Percentiles rank a stretch among this genome's conserved stretches.
phyloP scores from a whole-genome alignment of 306 rosid genomes.

The Ormosia semicastrata region DNA sequence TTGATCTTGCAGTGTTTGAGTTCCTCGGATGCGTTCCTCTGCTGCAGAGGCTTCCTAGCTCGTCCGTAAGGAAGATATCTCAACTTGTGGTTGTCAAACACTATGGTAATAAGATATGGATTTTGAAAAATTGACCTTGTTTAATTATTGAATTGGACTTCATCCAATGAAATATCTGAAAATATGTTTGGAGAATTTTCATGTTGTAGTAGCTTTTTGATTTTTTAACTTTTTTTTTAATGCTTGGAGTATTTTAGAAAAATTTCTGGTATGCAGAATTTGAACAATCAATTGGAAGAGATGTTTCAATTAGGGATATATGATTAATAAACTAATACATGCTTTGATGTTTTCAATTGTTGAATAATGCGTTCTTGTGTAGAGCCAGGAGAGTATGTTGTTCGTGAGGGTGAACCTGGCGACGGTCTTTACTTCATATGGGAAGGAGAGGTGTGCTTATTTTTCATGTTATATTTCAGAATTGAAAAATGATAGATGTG shows the following conservation, averaged over 20 bases:
- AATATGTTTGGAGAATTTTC: not conserved
- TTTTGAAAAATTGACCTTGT: not conserved
- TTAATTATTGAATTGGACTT: not conserved
- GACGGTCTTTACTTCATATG: constrained; percentile 85
- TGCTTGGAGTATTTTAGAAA: not conserved
- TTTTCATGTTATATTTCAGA: constrained; percentile 10
- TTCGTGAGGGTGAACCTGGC: constrained; percentile 75
- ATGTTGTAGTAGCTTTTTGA: not conserved
- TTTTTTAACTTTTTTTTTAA: not conserved
- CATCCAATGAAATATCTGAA: not conserved
- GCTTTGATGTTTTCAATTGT: not conserved
- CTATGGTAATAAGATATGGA: constrained; percentile 44
- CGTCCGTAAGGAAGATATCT: constrained; percentile 66
- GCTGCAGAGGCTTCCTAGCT: constrained; percentile 78
- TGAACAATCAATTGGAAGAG: not conserved
- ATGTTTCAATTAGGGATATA: not conserved
- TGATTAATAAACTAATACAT: not conserved
- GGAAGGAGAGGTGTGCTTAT: constrained; percentile 84
- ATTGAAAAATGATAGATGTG: not conserved
- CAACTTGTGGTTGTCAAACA: constrained; percentile 51
- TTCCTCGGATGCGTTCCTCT: constrained; percentile 78
- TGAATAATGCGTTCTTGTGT: constrained; percentile 22
- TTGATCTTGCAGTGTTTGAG: constrained; percentile 67
- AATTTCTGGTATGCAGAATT: not conserved
- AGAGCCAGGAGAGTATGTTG: constrained; percentile 69